Percentiles rank a stretch among this genome's conserved stretches.
phyloP scores from a whole-genome alignment of 306 rosid species.

The Pterocarpus macrocarpus region DNA sequence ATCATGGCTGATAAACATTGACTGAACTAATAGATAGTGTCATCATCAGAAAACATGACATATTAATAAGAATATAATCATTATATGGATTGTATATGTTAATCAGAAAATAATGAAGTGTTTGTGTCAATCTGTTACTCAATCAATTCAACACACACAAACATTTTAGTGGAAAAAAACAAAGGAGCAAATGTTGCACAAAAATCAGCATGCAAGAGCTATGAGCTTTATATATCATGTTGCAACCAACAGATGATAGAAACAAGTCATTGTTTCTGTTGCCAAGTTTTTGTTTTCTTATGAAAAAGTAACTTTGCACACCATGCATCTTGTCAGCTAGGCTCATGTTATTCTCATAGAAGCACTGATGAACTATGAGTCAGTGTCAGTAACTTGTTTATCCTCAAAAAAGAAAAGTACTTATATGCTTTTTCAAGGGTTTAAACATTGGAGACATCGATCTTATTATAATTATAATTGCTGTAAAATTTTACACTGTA shows the following conservation, averaged over 20 bases:
- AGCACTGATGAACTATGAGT: neutral
- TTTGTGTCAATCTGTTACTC: conserved; percentile 7
- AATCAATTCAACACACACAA: neutral
- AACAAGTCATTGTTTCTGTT: neutral
- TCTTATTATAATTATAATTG: neutral
- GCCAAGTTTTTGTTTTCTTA: neutral
- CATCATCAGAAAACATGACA: conserved; percentile 23
- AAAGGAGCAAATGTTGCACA: conserved; percentile 18
- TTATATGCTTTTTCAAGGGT: neutral
- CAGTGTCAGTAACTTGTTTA: conserved; percentile 31
- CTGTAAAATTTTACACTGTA: neutral
- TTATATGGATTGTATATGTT: neutral
- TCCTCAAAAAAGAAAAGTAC: neutral
- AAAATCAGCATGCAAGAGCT: conserved; percentile 20
- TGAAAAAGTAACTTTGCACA: conserved; percentile 10
- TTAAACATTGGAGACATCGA: neutral
- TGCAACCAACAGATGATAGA: neutral
- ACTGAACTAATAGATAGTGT: neutral
- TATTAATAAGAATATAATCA: neutral
- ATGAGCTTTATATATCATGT: neutral
- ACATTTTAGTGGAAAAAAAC: neutral
- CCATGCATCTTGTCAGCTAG: neutral
- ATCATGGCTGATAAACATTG: conserved; percentile 33
- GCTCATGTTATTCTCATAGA: neutral
- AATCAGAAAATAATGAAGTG: conserved; percentile 5